Evolutionary conservation across 352 stramenopile species (phyloP).

Genomic region (Pythium scleroteichum): DNA sequence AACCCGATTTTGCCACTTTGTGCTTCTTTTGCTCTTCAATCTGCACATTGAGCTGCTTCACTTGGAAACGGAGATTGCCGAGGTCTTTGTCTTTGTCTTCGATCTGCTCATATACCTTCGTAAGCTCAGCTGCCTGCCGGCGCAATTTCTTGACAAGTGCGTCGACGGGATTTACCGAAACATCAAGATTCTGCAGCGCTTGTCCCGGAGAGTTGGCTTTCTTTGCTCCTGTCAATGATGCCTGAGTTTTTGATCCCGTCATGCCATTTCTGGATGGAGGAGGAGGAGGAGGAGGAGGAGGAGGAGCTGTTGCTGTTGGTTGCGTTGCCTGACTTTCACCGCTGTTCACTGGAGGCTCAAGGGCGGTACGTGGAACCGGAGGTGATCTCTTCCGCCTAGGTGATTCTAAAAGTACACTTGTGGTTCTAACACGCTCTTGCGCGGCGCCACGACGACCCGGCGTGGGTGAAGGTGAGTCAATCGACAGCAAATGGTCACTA

Average conservation of each 20-base stretch:
- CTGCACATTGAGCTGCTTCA: constrained; percentile 46
- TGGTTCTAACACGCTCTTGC: no score
- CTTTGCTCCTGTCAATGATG: constrained; percentile 3
- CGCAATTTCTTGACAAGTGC: constrained; percentile 74
- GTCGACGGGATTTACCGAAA: constrained; percentile 53
- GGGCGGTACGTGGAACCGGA: neutral
- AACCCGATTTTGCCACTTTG: no score
- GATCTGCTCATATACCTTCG: constrained; percentile 67
- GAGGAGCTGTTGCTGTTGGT: neutral
- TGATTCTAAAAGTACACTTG: constrained; percentile 6
- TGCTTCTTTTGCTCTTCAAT: constrained; percentile 41
- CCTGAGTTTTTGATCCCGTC: neutral
- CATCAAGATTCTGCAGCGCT: constrained; percentile 1
- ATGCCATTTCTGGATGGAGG: neutral
- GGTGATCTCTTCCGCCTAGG: constrained; percentile 7
- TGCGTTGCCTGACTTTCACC: neutral
- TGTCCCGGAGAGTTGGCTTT: neutral
- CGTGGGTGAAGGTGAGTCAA: constrained; percentile 8
- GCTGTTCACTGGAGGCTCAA: constrained; percentile 2
- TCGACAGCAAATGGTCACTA: constrained; percentile 25
- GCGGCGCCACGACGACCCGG: neutral
- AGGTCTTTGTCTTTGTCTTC: constrained; percentile 56
- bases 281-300: no score
- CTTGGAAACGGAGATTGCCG: constrained; percentile 34
- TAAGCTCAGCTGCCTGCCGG: constrained; percentile 70